These are phyloP conservation scores for Conoideocrella luteorostrata DNA, from an alignment of 2,329 filamentous ascomycete genomes.

Conservation along the genomic window DNA sequence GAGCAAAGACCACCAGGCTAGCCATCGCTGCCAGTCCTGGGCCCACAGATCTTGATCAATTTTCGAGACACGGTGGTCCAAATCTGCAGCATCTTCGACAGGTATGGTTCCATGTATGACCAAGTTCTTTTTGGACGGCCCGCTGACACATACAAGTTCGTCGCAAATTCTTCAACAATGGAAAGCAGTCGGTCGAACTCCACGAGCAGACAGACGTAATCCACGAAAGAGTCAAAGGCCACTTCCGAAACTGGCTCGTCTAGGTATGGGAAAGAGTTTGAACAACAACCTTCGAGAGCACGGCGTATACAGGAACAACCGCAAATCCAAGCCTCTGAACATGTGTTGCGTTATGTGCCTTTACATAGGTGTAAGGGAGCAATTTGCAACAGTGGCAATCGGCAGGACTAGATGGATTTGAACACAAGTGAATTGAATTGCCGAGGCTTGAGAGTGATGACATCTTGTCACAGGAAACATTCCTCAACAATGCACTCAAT, in stretches of 20 bases:
- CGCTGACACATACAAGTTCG: not conserved
- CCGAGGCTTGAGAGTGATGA: too few species aligned
- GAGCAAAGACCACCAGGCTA: not conserved
- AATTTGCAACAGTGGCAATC: too few species aligned
- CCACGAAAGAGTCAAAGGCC: not conserved
- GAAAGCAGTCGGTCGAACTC: not conserved
- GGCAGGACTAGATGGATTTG: too few species aligned
- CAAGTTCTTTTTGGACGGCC: slow-evolving; percentile 10
- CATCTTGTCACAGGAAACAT: too few species aligned
- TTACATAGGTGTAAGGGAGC: too few species aligned
- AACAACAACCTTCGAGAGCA: slow-evolving; percentile 2
- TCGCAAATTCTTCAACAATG: not conserved
- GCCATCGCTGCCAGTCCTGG: not conserved
- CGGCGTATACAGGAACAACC: slow-evolving; percentile 2
- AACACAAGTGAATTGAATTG: too few species aligned
- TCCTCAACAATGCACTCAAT: too few species aligned
- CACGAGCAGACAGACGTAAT: not conserved
- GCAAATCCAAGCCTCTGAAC: slow-evolving; percentile 19
- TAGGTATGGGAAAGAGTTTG: slow-evolving; percentile 4
- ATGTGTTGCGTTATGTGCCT: too few species aligned
- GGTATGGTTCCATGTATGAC: slow-evolving; percentile 25
- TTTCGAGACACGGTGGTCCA: slow-evolving; percentile 3
- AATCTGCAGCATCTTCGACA: not conserved
- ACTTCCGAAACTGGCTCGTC: not conserved
- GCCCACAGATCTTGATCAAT: not conserved